phyloP scores from a whole-genome alignment of 2,329 filamentous ascomycete species.

The Apiospora koreana region DNA sequence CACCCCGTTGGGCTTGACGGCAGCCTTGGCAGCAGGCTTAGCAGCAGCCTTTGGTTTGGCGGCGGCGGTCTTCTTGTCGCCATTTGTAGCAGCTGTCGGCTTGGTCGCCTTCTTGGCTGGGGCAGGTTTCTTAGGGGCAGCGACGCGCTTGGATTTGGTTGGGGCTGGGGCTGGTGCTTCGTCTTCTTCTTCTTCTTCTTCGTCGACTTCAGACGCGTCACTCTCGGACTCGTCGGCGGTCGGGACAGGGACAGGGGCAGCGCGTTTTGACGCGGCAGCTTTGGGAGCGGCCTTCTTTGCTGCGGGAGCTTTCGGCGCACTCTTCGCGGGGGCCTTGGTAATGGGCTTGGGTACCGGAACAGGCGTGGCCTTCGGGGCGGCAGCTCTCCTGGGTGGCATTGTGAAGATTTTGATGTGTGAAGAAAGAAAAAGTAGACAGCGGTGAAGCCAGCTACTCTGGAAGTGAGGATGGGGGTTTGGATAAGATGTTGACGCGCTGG shows the following conservation, averaged over 20 bases:
- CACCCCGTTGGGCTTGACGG: slow-evolving; percentile 11
- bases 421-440: neutral
- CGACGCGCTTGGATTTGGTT: slow-evolving; percentile 19
- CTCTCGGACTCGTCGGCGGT: slow-evolving; percentile 13
- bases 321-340: slow-evolving; percentile 18
- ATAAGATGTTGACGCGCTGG: neutral
- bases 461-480: neutral
- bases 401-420: neutral
- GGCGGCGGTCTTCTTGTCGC: slow-evolving; percentile 1
- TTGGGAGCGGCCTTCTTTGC: slow-evolving; percentile 15
- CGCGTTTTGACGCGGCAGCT: slow-evolving; percentile 9
- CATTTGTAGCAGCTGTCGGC: slow-evolving; percentile 16
- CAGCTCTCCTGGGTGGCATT: slow-evolving; percentile 19
- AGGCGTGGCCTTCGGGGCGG: slow-evolving; percentile 19
- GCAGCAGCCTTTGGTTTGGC: slow-evolving; percentile 15
- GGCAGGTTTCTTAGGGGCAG: slow-evolving; percentile 13
- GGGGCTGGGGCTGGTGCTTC: slow-evolving; percentile 15
- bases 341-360: slow-evolving; percentile 13
- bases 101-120: slow-evolving; percentile 19
- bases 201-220: slow-evolving; percentile 14
- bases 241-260: neutral
- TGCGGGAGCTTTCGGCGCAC: slow-evolving; percentile 12
- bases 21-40: slow-evolving; percentile 20
- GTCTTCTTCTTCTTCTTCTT: neutral
- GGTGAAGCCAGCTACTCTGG: neutral